Base-by-base conservation (phyloP, 331 rosid genomes). In the Acacia pycnantha region DNA sequence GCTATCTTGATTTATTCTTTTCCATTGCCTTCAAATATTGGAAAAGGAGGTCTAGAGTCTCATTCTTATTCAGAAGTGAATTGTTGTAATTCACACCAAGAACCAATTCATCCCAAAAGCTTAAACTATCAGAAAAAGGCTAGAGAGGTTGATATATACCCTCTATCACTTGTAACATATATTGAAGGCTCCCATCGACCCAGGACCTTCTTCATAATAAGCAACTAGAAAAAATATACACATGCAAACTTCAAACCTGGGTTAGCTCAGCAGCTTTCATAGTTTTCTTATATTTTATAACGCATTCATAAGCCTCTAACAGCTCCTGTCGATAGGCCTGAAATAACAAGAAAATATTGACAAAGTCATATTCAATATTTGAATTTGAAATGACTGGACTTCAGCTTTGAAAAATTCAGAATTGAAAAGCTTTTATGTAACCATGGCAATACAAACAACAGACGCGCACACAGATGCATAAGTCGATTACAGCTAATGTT, bases 261-360 rank as follows among this genome's bases (percentile, higher is more conserved):
- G 94, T 95, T 78, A 95, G 98, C 85, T 95, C 99, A 19, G 98
- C 98, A 84, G 92, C 99, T 87, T 93, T 95, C 84, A 98, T 98
- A 15, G 97, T 95, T 85, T 82, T 92, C 88, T 89, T 93, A 77
- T 93, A 95, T 84, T 92, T 95, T 95, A 92, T 83, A 85, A 97
- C 93, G 83, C 99, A 92, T 41, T 93, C 99, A 72, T 91, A 93
- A 70, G 99, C 99, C 82, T 93, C 97, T 75, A 88, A 87, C 77
- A 95, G 81, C 59, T 95, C 98, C 76, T 92, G 97, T 11, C 87
- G 97, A 80, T 90, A 95, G 47, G 99, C 92, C 99, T 95, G 88
- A 81, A 85, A 80, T 82, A 50, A 35, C 27, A 64, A 86, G 64
- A 62, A 80, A 47, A 73, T 61, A 68, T 24, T 9, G n/a, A n/a